Conservation (phyloP, 257 asterid species). For the Solanum pinnatisectum region DNA sequence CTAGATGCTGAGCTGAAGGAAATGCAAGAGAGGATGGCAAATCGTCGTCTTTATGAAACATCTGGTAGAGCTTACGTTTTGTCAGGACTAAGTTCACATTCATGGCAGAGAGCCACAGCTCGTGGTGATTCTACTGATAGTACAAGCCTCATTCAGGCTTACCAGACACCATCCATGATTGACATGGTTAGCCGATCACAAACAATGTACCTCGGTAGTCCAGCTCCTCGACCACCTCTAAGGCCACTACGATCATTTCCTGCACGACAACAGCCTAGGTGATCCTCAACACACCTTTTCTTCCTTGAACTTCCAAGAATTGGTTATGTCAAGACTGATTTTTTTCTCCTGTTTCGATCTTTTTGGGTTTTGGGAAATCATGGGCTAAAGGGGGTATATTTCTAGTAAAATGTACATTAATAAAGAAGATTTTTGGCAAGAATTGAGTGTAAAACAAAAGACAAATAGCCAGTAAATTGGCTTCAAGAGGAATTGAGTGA, state of each 20-base stretch:
- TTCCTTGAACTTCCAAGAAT: neutral
- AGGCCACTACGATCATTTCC: constrained; percentile 39
- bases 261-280: constrained; percentile 38
- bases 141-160: constrained; percentile 54
- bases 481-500: neutral
- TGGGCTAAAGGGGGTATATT: constrained; percentile 20
- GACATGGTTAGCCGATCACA: constrained; percentile 87
- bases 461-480: constrained; percentile 4
- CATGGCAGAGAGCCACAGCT: constrained; percentile 95
- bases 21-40: constrained; percentile 88
- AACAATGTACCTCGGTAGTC: constrained; percentile 39
- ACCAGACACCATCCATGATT: constrained; percentile 89
- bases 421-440: neutral
- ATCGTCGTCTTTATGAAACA: constrained; percentile 52
- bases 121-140: constrained; percentile 76
- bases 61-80: constrained; percentile 87
- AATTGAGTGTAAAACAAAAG: neutral
- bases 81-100: constrained; percentile 92
- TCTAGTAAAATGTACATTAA: constrained; percentile 41
- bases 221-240: constrained; percentile 26
- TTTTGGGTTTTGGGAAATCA: neutral
- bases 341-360: neutral
- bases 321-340: neutral
- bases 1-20: constrained; percentile 67
- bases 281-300: constrained; percentile 7